These are phyloP conservation scores for Fagus sylvatica DNA, from an alignment of 306 rosid species.

Conservation along the genomic window DNA sequence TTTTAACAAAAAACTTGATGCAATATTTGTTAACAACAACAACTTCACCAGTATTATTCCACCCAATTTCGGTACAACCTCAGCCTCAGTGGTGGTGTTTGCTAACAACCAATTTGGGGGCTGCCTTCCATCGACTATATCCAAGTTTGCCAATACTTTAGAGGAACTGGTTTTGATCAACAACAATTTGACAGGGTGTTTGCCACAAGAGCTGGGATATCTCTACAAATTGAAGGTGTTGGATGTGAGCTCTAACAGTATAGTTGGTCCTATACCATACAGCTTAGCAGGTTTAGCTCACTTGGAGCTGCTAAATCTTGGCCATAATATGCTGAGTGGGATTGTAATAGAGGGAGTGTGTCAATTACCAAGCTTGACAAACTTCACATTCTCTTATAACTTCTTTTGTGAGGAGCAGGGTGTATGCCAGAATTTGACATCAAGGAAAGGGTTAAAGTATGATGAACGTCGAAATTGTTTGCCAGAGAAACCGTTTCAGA, in stretches of 20 bases:
- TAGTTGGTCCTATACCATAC: conserved; percentile 81
- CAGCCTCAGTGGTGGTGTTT: conserved; percentile 70
- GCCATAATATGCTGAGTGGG: conserved; percentile 66
- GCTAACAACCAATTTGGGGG: conserved; percentile 86
- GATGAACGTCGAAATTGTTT: conserved; percentile 76
- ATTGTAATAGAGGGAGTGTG: conserved; percentile 66
- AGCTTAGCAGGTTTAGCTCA: conserved; percentile 74
- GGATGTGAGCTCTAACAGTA: conserved; percentile 70
- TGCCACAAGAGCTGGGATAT: conserved; percentile 84
- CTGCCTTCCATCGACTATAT: conserved; percentile 67
- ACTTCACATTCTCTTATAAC: conserved; percentile 75
- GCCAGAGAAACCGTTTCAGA: conserved; percentile 60
- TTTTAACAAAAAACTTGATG: conserved; percentile 61
- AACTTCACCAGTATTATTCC: conserved; percentile 63
- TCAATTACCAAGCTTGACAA: conserved; percentile 60
- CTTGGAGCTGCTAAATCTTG: conserved; percentile 77
- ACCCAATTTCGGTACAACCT: conserved; percentile 33
- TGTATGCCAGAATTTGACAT: conserved; percentile 59
- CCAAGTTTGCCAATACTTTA: conserved; percentile 53
- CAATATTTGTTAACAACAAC: conserved; percentile 72
- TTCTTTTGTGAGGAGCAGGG: conserved; percentile 85
- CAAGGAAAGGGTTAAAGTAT: conserved; percentile 35
- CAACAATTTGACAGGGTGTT: conserved; percentile 71
- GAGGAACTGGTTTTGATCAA: conserved; percentile 76
- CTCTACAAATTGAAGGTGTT: conserved; percentile 73